phyloP scores from a whole-genome alignment of 1,284 basidiomycete genomes.

The Trametes hirsuta region DNA sequence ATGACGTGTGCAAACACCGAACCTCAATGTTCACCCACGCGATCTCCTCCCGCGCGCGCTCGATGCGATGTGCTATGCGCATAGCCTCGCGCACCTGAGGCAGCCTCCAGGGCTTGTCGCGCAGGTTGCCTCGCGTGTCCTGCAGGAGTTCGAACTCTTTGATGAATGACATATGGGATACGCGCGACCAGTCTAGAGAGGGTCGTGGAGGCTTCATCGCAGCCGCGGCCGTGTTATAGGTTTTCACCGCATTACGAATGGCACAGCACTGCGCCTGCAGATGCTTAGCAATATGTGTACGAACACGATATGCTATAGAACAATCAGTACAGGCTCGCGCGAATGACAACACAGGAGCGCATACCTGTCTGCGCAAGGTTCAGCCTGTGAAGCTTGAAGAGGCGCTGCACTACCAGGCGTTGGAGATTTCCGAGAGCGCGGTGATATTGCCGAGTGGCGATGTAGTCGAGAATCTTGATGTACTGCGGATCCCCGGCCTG shows the following conservation, averaged over 20 bases:
- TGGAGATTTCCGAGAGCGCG: slow-evolving; percentile 32
- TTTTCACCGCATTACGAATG: slow-evolving; percentile 27
- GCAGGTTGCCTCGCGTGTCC: slow-evolving; percentile 34
- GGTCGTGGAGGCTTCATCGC: slow-evolving; percentile 30
- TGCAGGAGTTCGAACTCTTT: slow-evolving; percentile 40
- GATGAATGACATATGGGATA: slow-evolving; percentile 37
- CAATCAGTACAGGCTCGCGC: neutral
- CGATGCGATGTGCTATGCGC: slow-evolving; percentile 32
- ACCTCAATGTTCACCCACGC: slow-evolving; percentile 35
- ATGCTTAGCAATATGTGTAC: slow-evolving; percentile 31
- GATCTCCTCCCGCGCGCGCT: slow-evolving; percentile 40
- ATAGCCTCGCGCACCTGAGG: slow-evolving; percentile 31
- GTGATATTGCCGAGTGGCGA: slow-evolving; percentile 26
- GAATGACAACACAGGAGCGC: slow-evolving; percentile 12
- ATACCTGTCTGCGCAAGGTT: slow-evolving; percentile 30
- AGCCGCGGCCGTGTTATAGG: slow-evolving; percentile 33
- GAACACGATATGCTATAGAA: slow-evolving; percentile 16
- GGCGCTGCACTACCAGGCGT: slow-evolving; percentile 30
- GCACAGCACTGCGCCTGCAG: slow-evolving; percentile 28
- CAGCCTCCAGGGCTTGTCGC: slow-evolving; percentile 32
- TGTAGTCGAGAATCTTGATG: slow-evolving; percentile 12
- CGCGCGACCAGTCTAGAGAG: slow-evolving; percentile 33
- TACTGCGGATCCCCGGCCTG: slow-evolving; percentile 21
- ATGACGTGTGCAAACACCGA: slow-evolving; percentile 26
- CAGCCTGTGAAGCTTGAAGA: slow-evolving; percentile 37